A percentile compares a stretch with the other conserved stretches of the same genome.
Evolutionary conservation across 1,139 yeast species (phyloP).

Genomic region (Hansenula anomala): DNA sequence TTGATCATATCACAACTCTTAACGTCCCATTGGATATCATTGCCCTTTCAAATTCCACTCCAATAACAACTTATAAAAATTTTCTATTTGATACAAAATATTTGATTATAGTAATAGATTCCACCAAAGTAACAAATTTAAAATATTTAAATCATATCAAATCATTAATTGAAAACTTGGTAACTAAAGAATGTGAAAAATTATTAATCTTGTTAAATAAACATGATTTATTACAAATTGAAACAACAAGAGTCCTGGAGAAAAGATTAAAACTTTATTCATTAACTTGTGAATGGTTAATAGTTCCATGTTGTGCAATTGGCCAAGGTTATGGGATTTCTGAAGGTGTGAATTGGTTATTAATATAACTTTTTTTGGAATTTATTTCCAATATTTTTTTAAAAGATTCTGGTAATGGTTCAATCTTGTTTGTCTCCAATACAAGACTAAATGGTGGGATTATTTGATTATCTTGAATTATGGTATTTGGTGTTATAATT

Average conservation of each 20-base stretch:
- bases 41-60: conserved; percentile 14
- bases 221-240: conserved; percentile 10
- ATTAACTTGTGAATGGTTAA: conserved; percentile 11
- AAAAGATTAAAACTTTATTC: conserved; percentile 5
- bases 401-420: conserved; percentile 33
- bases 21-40: conserved; percentile 13
- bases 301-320: conserved; percentile 15
- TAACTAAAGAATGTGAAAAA: conserved; percentile 2
- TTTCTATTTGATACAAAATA: conserved; percentile 14
- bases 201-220: conserved; percentile 15
- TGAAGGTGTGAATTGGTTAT: conserved; percentile 22
- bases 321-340: conserved; percentile 17
- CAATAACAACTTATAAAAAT: conserved; percentile 13
- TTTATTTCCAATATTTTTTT: conserved; percentile 38
- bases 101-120: conserved; percentile 16
- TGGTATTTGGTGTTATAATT: conserved; percentile 41
- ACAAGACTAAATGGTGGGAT: conserved; percentile 58
- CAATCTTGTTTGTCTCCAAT: too few relatives aligned
- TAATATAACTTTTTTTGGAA: conserved; percentile 29
- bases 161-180: conserved; percentile 1
- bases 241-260: conserved; percentile 8
- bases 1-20: conserved; percentile 9
- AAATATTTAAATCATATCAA: conserved; percentile 7
- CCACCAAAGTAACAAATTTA: conserved; percentile 7
- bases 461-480: conserved; percentile 50